Percentiles rank a stretch among this genome's conserved stretches.
phyloP scores from a whole-genome alignment of 768 basidiomycete genomes.

The Roridomyces roridus region DNA sequence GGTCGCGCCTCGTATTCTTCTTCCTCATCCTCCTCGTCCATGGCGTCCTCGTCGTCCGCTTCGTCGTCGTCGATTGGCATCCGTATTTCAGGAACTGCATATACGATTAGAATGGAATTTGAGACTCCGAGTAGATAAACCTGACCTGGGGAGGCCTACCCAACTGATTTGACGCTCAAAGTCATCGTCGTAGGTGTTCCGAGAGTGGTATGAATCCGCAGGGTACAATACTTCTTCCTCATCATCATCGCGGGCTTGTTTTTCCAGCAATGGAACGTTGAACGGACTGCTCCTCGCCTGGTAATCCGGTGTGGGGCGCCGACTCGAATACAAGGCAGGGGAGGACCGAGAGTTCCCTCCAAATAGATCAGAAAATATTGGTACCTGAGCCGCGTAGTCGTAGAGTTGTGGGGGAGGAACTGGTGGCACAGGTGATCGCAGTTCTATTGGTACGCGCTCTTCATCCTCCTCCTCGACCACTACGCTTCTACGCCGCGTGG shows the following conservation, averaged over 20 bases:
- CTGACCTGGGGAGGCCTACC: constrained; percentile 76
- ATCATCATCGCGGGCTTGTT: constrained; percentile 60
- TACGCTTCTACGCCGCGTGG: constrained; percentile 61
- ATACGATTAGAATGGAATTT: constrained; percentile 13
- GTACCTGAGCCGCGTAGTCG: constrained; percentile 7
- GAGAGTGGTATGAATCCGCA: constrained; percentile 57
- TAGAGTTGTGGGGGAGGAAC: constrained; percentile 49
- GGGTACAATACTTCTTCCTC: constrained; percentile 74
- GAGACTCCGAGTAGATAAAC: constrained; percentile 20
- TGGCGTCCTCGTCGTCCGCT: constrained; percentile 55
- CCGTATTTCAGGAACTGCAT: constrained; percentile 65
- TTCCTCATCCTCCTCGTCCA: constrained; percentile 51
- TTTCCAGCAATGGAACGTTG: constrained; percentile 72
- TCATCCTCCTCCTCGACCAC: constrained; percentile 78
- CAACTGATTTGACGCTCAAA: constrained; percentile 74
- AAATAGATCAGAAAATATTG: constrained; percentile 12
- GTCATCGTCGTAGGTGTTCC: constrained; percentile 54
- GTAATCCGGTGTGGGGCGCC: constrained; percentile 60
- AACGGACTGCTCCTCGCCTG: constrained; percentile 74
- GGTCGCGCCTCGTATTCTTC: constrained; percentile 53
- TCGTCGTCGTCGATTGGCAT: constrained; percentile 69
- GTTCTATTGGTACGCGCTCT: constrained; percentile 49
- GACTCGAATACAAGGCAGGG: constrained; percentile 10
- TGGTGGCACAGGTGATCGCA: constrained; percentile 47
- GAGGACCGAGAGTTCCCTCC: constrained; percentile 5